phyloP scores from a whole-genome alignment of 805 yeast species.

The Candida silvicultrix region DNA sequence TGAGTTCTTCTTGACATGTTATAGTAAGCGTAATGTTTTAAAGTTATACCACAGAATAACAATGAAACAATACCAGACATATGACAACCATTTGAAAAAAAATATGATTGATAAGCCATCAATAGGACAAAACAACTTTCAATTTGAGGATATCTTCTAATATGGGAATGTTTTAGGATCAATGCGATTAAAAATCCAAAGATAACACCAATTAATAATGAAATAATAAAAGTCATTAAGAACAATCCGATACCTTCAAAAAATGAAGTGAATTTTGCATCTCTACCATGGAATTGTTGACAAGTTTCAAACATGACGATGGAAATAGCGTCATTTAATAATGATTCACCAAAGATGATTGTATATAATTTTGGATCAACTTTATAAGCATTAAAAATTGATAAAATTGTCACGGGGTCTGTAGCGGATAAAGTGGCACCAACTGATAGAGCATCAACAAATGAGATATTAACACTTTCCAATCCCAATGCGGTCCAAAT shows the following conservation, averaged over 20 bases:
- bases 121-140: conserved; percentile 89
- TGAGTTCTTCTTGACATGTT: conserved; percentile 98
- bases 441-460: conserved; percentile 95
- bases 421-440: conserved; percentile 98
- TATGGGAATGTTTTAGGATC: conserved; percentile 84
- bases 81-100: conserved; percentile 97
- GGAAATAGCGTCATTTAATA: conserved; percentile 94
- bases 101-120: conserved; percentile 93
- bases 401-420: conserved; percentile 94
- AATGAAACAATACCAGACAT: conserved; percentile 98
- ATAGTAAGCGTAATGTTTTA: conserved; percentile 94
- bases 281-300: conserved; percentile 88
- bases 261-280: conserved; percentile 65
- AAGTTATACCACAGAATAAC: conserved; percentile 91
- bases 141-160: conserved; percentile 92
- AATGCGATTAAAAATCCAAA: conserved; percentile 88
- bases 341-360: conserved; percentile 93
- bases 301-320: conserved; percentile 99
- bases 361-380: conserved; percentile 98
- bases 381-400: conserved; percentile 94
- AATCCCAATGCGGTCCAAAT: conserved; percentile 90
- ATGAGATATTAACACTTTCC: conserved; percentile 81
- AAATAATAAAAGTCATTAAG: conserved; percentile 86
- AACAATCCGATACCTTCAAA: conserved; percentile 94
- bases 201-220: conserved; percentile 82